Evolutionary conservation across 768 basidiomycete species (phyloP), one percentile per base, ranked within the genome.

Genomic region (Mycena filopes): DNA sequence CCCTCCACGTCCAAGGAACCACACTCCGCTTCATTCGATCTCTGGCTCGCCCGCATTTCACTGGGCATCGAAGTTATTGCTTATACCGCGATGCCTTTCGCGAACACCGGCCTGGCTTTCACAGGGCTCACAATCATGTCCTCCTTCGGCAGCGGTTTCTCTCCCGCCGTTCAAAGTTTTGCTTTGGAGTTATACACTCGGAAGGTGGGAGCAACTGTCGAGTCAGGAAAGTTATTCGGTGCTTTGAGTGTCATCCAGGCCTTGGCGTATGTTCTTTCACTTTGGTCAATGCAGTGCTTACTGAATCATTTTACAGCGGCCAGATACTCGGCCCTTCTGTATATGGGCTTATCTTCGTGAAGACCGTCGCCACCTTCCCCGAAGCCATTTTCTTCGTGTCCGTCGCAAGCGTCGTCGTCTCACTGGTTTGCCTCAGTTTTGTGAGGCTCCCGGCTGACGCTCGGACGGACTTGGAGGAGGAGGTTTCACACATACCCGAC

Each of bases 231-330:
- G 69, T 78, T 92, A 16, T 91, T 90, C 65, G 90, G 89, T n/a
- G 88, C 83, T 4, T 65, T 90, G 58, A 82, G 84, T 56, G 86
- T 91, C 28, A 49, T 89, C 8, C 81, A 87, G 59, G 82, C 86
- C 10, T 68, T 89, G 9, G 78, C 83, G 82, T 85, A 63, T 11
- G 66, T 7, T 12, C 38, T 33, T 43, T 33, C 41, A 41, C 12
- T 41, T 25, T 10, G 10, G 13, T 45, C 23, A 8, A 18, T 18
- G 2, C 23, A 29, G 38, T 26, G 55, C n/a, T 28, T 67, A 36
- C 46, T 11, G 3, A 31, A n/a, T 26, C 5, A 53, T 31, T 47
- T 31, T 20, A 68, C 70, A 86, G 83, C 67, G 72, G 78, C 43
- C 82, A 84, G 55, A 78, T 89, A 21, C 25, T 88, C 3, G 83